Base-by-base conservation (phyloP, 371 early-diverging fungal genomes). In the Chytridium lagenaria region DNA sequence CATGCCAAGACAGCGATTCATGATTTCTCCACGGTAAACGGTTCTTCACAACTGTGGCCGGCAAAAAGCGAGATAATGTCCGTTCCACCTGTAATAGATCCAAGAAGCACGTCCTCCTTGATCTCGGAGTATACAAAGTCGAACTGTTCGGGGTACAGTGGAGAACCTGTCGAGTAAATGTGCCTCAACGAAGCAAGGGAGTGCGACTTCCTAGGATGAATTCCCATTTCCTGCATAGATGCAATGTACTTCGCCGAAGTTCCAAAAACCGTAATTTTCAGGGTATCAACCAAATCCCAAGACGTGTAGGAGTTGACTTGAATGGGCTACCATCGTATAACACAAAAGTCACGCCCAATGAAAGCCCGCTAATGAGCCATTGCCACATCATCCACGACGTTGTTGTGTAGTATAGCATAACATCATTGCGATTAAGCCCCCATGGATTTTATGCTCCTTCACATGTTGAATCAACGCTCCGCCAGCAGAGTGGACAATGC, bases 381-480 rank as follows among this genome's bases (percentile, higher is more conserved):
- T 98, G 96, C 98, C 98, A 98, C 98, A 98, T 98, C 98, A 98
- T 98, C 98, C 97, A 96, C 7, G 96, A 96, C 0, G 78, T 75
- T 10, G 97, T 98, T 0, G 98, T 95, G 80, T 97, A 98, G 73
- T 98, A 94, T 74, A 98, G 92, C 71, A 94, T 84, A 0, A 94
- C 90, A 75, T 97, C 98, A 5, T 88, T 83, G 0, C 86, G 78
- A 0, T 78, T 83, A 79, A 96, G 55, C 91, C 87, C 33, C 93
- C 93, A 66, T 96, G 95, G 63, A 97, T 89, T 34, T 91, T 82
- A 74, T 96, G 97, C 73, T 98, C 98, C 80, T 97, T 98, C 70
- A 92, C 88, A 69, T 95, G 92, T 81, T 98, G 97, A 64, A 98
- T 84, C 28, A 98, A 80, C 68, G 93, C 83, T 39, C 97, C 95